Base-by-base conservation (phyloP, 495 filamentous ascomycete genomes). In the Xanthoparmelia taractica region DNA sequence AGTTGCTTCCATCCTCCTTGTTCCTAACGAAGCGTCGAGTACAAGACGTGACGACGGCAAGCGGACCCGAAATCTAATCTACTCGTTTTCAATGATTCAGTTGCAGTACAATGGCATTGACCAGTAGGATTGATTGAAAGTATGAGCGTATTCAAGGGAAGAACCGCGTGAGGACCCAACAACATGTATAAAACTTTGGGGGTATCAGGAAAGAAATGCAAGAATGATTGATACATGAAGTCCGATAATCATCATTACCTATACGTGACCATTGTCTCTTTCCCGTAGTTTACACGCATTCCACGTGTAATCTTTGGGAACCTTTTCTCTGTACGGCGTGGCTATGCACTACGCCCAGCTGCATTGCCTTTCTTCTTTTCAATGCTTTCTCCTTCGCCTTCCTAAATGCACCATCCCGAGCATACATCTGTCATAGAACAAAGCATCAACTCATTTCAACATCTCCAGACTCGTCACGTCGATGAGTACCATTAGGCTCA, bases 401-500 rank as follows among this genome's bases (percentile, higher is more conserved):
- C 27, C 27, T 29, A n/a, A 54, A 34, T 54, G 50, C 50, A 54
- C 17, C 18, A 54, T 54, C 27, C 20, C 50, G 27, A 54, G 15
- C 17, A 33, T 8, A 54, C 5, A 7, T 54, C 29, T n/a, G 33
- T 29, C 47, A 12, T 27, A 17, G 23, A 29, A 23, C 6, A 33
- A 23, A 31, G 27, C 8, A 8, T 33, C 29, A 65, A 37, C 36
- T 37, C 66, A 68, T 68, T 33, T 68, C 66, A 25, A 68, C 56
- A 40, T 68, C 66, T n/a, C 66, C 66, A 29, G 63, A 58, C 56
- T 60, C 63, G 41, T 68, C 63, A 20, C 59, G 54, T 37, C 40
- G 55, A 20, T 34, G 36, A 58, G 47, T 37, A 47, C 63, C 66
- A 31, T 68, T 68, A 17, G 66, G 66, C 63, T 68, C 66, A 47